Percentiles rank a stretch among this genome's conserved stretches.
Conservation (phyloP, 2,329 filamentous ascomycete genomes). For the Aspergillus udagawae region DNA sequence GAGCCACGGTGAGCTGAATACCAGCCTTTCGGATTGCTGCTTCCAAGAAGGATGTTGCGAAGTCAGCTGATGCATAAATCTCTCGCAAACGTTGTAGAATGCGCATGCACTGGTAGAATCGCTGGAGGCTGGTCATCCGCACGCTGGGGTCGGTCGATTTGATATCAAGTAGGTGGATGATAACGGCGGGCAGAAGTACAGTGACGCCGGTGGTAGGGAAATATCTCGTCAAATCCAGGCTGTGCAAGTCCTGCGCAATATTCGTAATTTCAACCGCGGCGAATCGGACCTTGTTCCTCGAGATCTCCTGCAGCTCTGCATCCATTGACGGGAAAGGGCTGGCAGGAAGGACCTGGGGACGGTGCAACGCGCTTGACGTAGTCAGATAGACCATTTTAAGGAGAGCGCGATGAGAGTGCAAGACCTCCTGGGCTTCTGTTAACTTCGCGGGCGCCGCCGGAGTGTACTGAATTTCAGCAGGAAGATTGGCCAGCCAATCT, state of each 20-base stretch:
- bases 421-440: constrained; percentile 42
- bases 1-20: constrained; percentile 61
- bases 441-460: constrained; percentile 56
- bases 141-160: constrained; percentile 72
- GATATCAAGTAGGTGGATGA: constrained; percentile 89
- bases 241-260: constrained; percentile 73
- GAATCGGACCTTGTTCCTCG: constrained; percentile 74
- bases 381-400: constrained; percentile 93
- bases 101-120: constrained; percentile 88
- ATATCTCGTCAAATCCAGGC: constrained; percentile 68
- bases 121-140: constrained; percentile 68
- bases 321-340: constrained; percentile 55
- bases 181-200: constrained; percentile 85
- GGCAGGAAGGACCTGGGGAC: constrained; percentile 82
- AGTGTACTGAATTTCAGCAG: constrained; percentile 68
- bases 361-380: constrained; percentile 83
- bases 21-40: constrained; percentile 83
- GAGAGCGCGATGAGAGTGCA: constrained; percentile 73
- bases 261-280: constrained; percentile 81
- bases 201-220: constrained; percentile 88
- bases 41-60: constrained; percentile 91
- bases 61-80: constrained; percentile 91
- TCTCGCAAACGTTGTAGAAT: constrained; percentile 84
- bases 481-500: constrained; percentile 70
- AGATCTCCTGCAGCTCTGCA: constrained; percentile 74